Evolutionary conservation across 805 yeast genomes (phyloP).

Genomic region (Candida maesae): DNA sequence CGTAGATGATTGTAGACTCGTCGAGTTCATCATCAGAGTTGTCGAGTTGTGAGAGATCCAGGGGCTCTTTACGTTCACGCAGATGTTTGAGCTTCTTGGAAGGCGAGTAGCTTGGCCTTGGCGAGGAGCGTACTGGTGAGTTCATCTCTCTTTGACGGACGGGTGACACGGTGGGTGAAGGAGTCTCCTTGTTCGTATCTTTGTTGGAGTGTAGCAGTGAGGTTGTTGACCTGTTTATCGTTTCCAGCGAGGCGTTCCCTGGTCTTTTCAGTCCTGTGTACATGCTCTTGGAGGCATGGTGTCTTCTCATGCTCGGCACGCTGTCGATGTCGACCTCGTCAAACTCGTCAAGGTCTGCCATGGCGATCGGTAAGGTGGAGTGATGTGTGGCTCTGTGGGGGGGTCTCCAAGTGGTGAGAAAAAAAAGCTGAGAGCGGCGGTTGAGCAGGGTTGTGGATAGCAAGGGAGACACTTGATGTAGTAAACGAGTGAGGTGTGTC

Average conservation of each 20-base stretch:
- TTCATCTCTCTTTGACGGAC: neutral
- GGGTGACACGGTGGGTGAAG: neutral
- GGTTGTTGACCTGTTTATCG: conserved; percentile 17
- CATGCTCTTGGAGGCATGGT: neutral
- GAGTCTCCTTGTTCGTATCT: conserved; percentile 3
- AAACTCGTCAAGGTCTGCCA: conserved; percentile 11
- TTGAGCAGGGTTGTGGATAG: too few species aligned
- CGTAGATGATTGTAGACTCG: conserved; percentile 49
- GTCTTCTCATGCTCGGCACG: conserved; percentile 6
- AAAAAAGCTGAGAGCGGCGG: too few species aligned
- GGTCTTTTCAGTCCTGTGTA: conserved; percentile 5
- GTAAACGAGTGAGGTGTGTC: neutral
- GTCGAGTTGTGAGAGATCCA: conserved; percentile 11
- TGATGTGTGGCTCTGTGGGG: neutral
- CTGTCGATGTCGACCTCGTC: conserved; percentile 22
- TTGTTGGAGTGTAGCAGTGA: conserved; percentile 11
- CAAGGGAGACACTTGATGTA: too few species aligned
- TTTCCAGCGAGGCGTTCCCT: conserved; percentile 7
- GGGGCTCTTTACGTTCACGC: conserved; percentile 15
- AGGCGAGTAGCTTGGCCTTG: conserved; percentile 16
- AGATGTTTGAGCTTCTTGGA: conserved; percentile 18
- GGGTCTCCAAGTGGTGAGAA: too few species aligned
- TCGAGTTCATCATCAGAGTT: conserved; percentile 52
- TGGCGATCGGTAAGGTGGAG: neutral
- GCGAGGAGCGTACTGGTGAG: neutral